Conservation (phyloP, 2,329 filamentous ascomycete species). For the Fusarium musae region DNA sequence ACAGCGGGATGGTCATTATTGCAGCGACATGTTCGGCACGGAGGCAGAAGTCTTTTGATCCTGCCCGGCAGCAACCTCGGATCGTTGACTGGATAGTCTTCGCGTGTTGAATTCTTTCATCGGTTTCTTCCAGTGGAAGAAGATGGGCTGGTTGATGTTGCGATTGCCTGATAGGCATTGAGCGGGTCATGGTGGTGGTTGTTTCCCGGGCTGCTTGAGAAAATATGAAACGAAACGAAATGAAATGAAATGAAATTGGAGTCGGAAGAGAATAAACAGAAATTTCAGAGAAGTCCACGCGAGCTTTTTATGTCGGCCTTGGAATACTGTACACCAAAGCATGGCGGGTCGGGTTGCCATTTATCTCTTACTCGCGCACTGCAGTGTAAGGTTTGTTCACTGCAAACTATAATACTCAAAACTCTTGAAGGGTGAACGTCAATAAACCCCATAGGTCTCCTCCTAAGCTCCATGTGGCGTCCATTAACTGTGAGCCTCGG, state of each 20-base stretch:
- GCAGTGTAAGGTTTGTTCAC: background rate
- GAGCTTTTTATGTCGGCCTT: too few relatives aligned
- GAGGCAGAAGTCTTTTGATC: background rate
- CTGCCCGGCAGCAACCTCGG: background rate
- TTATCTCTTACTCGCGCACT: background rate
- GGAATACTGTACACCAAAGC: too few relatives aligned
- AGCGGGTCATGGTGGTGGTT: background rate
- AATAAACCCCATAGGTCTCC: too few relatives aligned
- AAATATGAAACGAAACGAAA: background rate
- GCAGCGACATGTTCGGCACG: background rate
- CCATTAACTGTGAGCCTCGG: too few relatives aligned
- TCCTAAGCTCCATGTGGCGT: too few relatives aligned
- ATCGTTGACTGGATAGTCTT: background rate
- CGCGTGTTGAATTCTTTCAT: background rate
- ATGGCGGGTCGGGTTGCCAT: background rate
- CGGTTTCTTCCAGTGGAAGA: background rate
- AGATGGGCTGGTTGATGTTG: background rate
- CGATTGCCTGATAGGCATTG: background rate
- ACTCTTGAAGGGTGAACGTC: too few relatives aligned
- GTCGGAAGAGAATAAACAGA: background rate
- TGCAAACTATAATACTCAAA: background rate
- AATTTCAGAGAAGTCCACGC: background rate
- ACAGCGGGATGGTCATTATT: background rate
- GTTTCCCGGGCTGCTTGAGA: background rate
- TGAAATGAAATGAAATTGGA: background rate